Percentiles rank a stretch among this genome's conserved stretches.
Conservation (phyloP, 164 flowering plant species). For the Cinnamomum chago region DNA sequence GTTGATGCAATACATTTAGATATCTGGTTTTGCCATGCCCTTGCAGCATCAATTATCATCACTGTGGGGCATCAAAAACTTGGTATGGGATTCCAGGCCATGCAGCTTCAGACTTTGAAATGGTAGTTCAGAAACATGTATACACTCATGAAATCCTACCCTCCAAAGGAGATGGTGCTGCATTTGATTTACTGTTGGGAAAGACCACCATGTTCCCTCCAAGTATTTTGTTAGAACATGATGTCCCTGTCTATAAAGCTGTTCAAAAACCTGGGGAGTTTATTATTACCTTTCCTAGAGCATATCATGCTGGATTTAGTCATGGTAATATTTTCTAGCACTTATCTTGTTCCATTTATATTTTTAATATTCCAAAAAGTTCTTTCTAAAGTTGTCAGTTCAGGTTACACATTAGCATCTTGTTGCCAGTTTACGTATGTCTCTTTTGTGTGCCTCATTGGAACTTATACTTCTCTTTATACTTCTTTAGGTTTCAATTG, state of each 20-base stretch:
- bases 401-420: not conserved
- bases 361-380: not conserved
- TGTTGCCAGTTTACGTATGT: not conserved
- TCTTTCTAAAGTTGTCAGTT: not conserved
- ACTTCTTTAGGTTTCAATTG: slow-evolving; percentile 75
- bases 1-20: not conserved
- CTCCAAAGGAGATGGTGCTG: slow-evolving; percentile 74
- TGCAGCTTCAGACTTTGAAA: slow-evolving; percentile 84
- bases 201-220: slow-evolving; percentile 98
- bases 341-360: not conserved
- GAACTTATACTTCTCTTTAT: not conserved
- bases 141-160: slow-evolving; percentile 66
- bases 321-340: slow-evolving; percentile 55
- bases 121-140: slow-evolving; percentile 80
- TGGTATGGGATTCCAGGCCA: slow-evolving; percentile 98
- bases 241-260: slow-evolving; percentile 84
- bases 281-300: slow-evolving; percentile 85
- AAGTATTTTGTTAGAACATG: slow-evolving; percentile 59
- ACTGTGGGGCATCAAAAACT: slow-evolving; percentile 96
- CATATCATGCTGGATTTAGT: slow-evolving; percentile 98
- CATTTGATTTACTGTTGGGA: slow-evolving; percentile 87
- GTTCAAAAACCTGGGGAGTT: slow-evolving; percentile 95
- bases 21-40: not conserved
- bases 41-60: slow-evolving; percentile 90
- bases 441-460: not conserved